Evolutionary conservation across 225 moss, liverwort and hornwort genomes (phyloP).

Genomic region (Straminergon stramineum): DNA sequence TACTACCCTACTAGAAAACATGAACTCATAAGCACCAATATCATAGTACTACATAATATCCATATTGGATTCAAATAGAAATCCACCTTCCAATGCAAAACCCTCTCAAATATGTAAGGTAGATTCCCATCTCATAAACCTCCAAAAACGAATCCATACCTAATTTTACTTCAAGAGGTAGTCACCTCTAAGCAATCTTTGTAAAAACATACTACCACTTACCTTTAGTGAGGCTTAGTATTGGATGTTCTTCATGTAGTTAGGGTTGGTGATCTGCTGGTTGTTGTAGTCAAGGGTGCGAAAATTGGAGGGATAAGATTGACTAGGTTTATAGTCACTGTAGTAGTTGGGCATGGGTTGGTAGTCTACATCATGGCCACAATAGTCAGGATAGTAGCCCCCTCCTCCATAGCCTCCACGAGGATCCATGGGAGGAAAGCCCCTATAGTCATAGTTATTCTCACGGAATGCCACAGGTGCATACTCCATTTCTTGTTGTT

Average conservation of each 20-base stretch:
- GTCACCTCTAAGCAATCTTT: background rate
- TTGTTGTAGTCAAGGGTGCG: constrained; percentile 29
- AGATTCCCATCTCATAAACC: background rate
- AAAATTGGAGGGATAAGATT: constrained; percentile 37
- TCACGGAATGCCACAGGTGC: constrained; percentile 16
- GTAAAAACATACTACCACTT: background rate
- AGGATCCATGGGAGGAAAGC: constrained; percentile 14
- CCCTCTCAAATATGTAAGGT: constrained; percentile 24
- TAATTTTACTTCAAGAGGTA: background rate
- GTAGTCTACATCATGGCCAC: constrained; percentile 4
- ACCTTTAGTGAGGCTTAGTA: background rate
- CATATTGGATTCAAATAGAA: constrained; percentile 9
- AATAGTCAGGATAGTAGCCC: constrained; percentile 16
- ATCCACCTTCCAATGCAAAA: constrained; percentile 1
- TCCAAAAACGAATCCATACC: background rate
- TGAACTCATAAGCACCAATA: background rate
- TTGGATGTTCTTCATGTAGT: constrained; percentile 45
- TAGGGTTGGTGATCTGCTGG: constrained; percentile 50
- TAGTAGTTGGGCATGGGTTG: constrained; percentile 37
- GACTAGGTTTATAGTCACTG: constrained; percentile 45
- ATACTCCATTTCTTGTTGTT: constrained; percentile 17
- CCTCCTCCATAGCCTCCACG: background rate
- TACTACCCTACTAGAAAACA: background rate
- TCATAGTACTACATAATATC: background rate
- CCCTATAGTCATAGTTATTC: constrained; percentile 16